Percentiles rank a stretch among this genome's conserved stretches.
These are phyloP conservation scores for Cladosporium sp. DNA, from an alignment of 2,329 filamentous ascomycete genomes.

Conservation along the genomic window DNA sequence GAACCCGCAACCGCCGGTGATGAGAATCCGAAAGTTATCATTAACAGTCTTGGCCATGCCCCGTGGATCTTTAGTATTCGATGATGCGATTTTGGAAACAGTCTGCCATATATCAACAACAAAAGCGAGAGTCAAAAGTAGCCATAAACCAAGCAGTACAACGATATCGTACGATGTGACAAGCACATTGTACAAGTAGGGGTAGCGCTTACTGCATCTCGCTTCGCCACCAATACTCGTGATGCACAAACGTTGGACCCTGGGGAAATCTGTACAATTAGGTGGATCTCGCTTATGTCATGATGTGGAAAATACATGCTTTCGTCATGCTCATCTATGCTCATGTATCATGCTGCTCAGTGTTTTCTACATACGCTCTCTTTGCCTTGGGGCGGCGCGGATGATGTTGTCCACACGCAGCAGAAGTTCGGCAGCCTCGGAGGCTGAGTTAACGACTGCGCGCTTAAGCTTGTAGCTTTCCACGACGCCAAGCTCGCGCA, in stretches of 20 bases:
- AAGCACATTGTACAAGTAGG: not conserved
- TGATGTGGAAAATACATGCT: conserved; percentile 4
- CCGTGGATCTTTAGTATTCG: not conserved
- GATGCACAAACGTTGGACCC: not conserved
- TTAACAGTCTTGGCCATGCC: not conserved
- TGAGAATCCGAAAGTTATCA: conserved; percentile 33
- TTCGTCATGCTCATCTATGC: conserved; percentile 15
- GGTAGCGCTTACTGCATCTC: conserved; percentile 12
- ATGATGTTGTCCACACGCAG: conserved; percentile 98
- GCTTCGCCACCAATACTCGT: conserved; percentile 11
- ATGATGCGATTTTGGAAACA: not conserved
- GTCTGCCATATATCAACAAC: not conserved
- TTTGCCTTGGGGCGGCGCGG: conserved; percentile 79
- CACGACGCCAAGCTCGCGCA: conserved; percentile 91
- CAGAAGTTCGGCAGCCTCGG: conserved; percentile 92
- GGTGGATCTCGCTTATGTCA: conserved; percentile 3
- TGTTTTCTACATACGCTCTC: conserved; percentile 66
- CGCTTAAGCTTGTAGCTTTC: conserved; percentile 99
- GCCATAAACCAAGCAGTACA: not conserved
- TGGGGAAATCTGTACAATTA: not conserved
- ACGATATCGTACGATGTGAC: conserved; percentile 3
- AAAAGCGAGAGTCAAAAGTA: not conserved
- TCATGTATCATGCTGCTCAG: conserved; percentile 16
- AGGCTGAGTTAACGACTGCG: conserved; percentile 95
- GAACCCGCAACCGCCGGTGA: conserved; percentile 52